phyloP scores from a whole-genome alignment of 305 asterid genomes.

The Solanum hybrid region DNA sequence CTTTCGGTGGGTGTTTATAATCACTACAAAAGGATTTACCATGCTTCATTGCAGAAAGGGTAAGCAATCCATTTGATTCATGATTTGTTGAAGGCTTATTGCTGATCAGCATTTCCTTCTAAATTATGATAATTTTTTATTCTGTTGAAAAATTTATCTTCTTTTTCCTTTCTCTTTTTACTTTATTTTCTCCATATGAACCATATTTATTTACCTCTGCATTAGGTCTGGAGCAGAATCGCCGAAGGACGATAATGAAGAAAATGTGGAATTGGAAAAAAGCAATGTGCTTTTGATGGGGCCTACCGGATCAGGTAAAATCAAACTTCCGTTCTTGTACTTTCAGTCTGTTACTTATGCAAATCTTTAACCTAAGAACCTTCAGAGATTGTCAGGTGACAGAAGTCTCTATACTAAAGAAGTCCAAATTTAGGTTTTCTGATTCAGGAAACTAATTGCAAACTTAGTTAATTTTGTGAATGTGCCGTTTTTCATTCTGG shows the following conservation, averaged over 20 bases:
- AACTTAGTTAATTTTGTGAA: background rate
- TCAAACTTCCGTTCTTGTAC: conserved; percentile 5
- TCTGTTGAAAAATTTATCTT: background rate
- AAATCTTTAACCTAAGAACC: background rate
- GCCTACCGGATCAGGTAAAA: conserved; percentile 87
- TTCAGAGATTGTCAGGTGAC: background rate
- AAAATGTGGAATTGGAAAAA: conserved; percentile 79
- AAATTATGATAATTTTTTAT: background rate
- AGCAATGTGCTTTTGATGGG: conserved; percentile 97
- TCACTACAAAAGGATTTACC: conserved; percentile 82
- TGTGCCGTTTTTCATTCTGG: background rate
- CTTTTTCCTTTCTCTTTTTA: background rate
- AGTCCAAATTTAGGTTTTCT: background rate
- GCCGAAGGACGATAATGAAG: conserved; percentile 42
- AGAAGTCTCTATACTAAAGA: background rate
- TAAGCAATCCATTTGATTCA: conserved; percentile 26
- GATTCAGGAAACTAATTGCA: background rate
- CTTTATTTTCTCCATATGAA: background rate
- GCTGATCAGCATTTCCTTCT: background rate
- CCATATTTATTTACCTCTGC: background rate
- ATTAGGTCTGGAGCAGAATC: conserved; percentile 65
- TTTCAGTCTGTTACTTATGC: background rate
- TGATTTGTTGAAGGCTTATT: background rate
- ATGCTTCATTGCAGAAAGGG: conserved; percentile 66
- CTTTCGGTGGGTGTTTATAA: conserved; percentile 91